Evolutionary conservation across 2,329 filamentous ascomycete genomes (phyloP), one percentile per base, ranked within the genome.

Genomic region (Neofusicoccum umdonicola): DNA sequence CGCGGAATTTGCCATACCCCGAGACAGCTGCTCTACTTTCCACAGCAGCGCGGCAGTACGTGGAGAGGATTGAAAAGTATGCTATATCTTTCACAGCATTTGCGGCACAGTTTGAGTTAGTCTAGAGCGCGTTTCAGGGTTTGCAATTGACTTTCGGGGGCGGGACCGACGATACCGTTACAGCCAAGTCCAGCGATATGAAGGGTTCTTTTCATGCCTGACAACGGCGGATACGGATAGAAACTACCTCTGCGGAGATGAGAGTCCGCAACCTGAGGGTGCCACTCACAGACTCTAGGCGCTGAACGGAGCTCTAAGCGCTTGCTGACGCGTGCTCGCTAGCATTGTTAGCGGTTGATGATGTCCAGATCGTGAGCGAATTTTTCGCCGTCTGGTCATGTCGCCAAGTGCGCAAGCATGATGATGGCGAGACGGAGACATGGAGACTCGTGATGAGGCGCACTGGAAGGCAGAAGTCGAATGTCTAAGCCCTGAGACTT

Each of bases 381-480:
- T 48, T 22, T 4, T 60, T 35, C 4, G 27, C 41, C 5, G 34
- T 60, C 17, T 19, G 42, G 15, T 22, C 6, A 22, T 7, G 13
- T 41, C 42, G 56, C 56, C 42, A 37, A 27, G 17, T 7, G 27
- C 19, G 39, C 11, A 22, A n/a, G 31, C 56, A 60, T 60, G 56
- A 60, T 47, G 15, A 47, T 60, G 56, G 56, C 56, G 39, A 47
- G 56, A 60, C 56, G 17, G n/a, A 35, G 56, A 47, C n/a, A 22
- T 9, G 12, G 22, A 34, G 7, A 31, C 39, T 31, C 22, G 41
- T 47, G 56, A 60, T 44, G 56, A 37, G 56, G 56, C 56, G 42
- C 27, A 60, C 31, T 47, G 56, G 42, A 47, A 37, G 31, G 42
- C 27, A 60, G 41, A 60, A 22, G 56, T 60, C 56, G 41, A n/a